phyloP scores from a whole-genome alignment of 495 filamentous ascomycete genomes.

The Aspergillus asperescens region DNA sequence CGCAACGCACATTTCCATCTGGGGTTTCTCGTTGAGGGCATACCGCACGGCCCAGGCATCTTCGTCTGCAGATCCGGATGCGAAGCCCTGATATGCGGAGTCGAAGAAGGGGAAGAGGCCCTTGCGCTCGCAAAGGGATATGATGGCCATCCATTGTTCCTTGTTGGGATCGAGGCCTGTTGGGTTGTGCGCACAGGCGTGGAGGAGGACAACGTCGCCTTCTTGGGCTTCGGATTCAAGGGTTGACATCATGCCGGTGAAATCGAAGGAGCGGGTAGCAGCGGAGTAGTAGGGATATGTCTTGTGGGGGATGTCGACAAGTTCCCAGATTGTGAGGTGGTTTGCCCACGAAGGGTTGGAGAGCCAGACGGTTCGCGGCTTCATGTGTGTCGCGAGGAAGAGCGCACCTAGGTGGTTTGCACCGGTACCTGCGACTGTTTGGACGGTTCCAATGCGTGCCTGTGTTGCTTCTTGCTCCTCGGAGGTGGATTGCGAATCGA shows the following conservation, averaged over 20 bases:
- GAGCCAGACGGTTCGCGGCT: conserved; percentile 43
- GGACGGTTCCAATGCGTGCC: conserved; percentile 43
- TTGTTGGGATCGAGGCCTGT: conserved; percentile 49
- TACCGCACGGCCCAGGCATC: conserved; percentile 52
- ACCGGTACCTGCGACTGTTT: conserved; percentile 90
- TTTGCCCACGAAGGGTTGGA: conserved; percentile 49
- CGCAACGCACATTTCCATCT: conserved; percentile 47
- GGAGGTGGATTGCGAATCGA: conserved; percentile 28
- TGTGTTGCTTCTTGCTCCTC: conserved; percentile 26
- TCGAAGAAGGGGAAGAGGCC: conserved; percentile 53
- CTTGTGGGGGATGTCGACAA: conserved; percentile 39
- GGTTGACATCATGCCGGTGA: conserved; percentile 42
- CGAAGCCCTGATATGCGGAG: conserved; percentile 54
- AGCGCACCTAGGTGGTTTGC: conserved; percentile 83
- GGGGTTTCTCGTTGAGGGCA: conserved; percentile 46
- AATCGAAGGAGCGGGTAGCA: conserved; percentile 42
- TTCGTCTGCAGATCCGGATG: conserved; percentile 46
- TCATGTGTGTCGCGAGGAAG: conserved; percentile 62
- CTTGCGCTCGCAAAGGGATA: conserved; percentile 46
- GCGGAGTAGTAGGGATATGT: conserved; percentile 48
- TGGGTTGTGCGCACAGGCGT: conserved; percentile 54
- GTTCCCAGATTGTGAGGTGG: conserved; percentile 45
- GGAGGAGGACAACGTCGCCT: conserved; percentile 45
- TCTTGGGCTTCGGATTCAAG: conserved; percentile 39
- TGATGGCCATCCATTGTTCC: conserved; percentile 52